Percentiles rank a stretch among this genome's conserved stretches.
phyloP scores from a whole-genome alignment of 345 rosid genomes.

The Gossypium australe region DNA sequence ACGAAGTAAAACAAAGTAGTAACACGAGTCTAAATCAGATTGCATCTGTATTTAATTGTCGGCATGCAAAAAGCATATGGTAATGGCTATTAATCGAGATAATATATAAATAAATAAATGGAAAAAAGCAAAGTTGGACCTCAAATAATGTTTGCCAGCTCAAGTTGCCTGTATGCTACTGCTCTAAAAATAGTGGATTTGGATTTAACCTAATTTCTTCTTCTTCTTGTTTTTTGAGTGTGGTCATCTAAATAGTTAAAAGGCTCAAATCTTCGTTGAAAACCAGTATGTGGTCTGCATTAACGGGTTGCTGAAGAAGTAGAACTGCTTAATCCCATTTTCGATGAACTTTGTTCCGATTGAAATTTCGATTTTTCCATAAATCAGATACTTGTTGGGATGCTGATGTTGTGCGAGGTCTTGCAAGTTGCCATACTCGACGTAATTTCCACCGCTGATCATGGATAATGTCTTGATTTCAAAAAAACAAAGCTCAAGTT shows the following conservation, averaged over 20 bases:
- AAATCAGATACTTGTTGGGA: constrained; percentile 72
- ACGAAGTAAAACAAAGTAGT: no score
- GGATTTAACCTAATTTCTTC: background rate
- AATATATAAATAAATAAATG: no score
- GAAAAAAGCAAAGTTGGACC: background rate
- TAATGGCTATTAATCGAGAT: no score
- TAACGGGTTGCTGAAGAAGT: constrained; percentile 25
- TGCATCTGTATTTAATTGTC: no score
- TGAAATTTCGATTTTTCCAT: constrained; percentile 91
- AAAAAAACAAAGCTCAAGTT: no score
- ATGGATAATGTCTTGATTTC: constrained; percentile 32
- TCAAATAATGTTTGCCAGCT: constrained; percentile 4
- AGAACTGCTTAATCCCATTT: constrained; percentile 78
- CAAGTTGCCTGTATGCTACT: background rate
- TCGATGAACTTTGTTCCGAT: constrained; percentile 89
- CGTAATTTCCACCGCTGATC: constrained; percentile 96
- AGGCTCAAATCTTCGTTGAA: no score
- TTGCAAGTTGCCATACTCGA: constrained; percentile 93
- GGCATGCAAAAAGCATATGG: no score
- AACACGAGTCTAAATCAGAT: no score
- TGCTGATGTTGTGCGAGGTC: constrained; percentile 81
- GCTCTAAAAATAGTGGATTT: background rate
- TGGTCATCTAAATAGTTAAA: no score
- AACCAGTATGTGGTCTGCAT: background rate
- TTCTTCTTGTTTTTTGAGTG: background rate